Evolutionary conservation across 176 grass and related monocot species (phyloP).

Genomic region (Phragmites australis): DNA sequence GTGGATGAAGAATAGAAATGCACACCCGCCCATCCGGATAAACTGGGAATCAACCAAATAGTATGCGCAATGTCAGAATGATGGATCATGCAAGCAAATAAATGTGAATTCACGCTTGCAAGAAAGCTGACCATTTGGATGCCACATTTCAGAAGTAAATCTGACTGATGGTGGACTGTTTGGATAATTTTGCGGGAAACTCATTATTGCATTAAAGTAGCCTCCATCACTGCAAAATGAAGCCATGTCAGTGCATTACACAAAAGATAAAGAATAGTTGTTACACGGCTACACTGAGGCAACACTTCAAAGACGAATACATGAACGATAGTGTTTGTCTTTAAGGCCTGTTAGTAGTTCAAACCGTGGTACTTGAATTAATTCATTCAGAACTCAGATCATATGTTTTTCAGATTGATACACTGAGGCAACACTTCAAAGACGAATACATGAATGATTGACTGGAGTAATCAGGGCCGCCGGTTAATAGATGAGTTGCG

Average conservation of each 20-base stretch:
- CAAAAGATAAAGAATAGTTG: not conserved
- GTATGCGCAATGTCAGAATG: constrained; percentile 4
- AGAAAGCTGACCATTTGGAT: constrained; percentile 88
- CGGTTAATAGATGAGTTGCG: no score
- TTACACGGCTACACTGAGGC: not conserved
- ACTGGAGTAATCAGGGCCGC: not conserved
- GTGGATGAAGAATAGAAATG: constrained; percentile 98
- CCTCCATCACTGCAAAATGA: constrained; percentile 79
- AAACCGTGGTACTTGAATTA: not conserved
- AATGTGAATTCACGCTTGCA: not conserved
- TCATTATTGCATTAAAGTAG: constrained; percentile 94
- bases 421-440: no score
- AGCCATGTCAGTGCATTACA: constrained; percentile 20
- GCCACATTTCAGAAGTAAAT: constrained; percentile 99
- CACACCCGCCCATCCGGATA: constrained; percentile 90
- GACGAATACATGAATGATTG: no score
- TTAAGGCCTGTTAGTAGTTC: not conserved
- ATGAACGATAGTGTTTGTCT: not conserved
- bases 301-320: not conserved
- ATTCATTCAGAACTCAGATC: not conserved
- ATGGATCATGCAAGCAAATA: constrained; percentile 13
- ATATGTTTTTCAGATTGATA: not conserved
- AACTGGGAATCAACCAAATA: constrained; percentile 55
- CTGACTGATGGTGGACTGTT: constrained; percentile 93
- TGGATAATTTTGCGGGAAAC: constrained; percentile 90